These are phyloP conservation scores for Phytophthora melonis DNA, from an alignment of 352 stramenopile species.

Conservation along the genomic window DNA sequence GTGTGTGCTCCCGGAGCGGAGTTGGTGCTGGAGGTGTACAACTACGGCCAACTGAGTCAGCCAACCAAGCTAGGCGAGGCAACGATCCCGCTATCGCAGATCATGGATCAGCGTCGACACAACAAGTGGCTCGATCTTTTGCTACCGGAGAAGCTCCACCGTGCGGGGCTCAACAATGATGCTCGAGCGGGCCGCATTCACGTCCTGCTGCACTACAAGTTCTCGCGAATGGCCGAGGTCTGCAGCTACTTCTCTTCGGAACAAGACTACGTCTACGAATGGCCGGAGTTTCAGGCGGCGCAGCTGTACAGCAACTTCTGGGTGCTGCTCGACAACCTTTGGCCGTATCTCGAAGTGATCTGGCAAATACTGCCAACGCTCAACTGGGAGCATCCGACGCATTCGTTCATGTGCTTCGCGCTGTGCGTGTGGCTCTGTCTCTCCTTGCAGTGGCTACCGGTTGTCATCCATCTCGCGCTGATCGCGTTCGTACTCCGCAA, in stretches of 20 bases:
- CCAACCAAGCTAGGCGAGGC: constrained; percentile 87
- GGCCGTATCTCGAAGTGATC: constrained; percentile 86
- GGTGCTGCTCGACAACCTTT: constrained; percentile 85
- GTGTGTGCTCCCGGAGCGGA: constrained; percentile 85
- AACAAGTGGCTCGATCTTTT: constrained; percentile 91
- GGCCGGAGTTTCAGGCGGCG: constrained; percentile 84
- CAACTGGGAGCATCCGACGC: constrained; percentile 87
- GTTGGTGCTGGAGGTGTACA: constrained; percentile 87
- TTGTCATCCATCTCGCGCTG: constrained; percentile 80
- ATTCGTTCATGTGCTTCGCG: constrained; percentile 88
- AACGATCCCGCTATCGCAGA: constrained; percentile 72
- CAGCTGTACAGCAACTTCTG: constrained; percentile 90
- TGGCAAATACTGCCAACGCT: constrained; percentile 87
- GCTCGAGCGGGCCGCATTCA: constrained; percentile 82
- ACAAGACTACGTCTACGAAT: constrained; percentile 80
- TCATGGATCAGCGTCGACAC: constrained; percentile 88
- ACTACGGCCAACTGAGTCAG: constrained; percentile 84
- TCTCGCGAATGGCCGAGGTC: constrained; percentile 85
- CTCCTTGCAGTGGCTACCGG: constrained; percentile 83
- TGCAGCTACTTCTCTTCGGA: constrained; percentile 84
- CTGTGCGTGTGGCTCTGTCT: constrained; percentile 86
- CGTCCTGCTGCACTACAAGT: constrained; percentile 89
- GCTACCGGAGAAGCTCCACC: constrained; percentile 82
- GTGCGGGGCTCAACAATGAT: constrained; percentile 85
- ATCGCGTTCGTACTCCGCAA: constrained; percentile 87